Evolutionary conservation across 192 early-diverging fungal species (phyloP), one percentile per base, ranked within the genome.

Genomic region (Coemansia erecta): DNA sequence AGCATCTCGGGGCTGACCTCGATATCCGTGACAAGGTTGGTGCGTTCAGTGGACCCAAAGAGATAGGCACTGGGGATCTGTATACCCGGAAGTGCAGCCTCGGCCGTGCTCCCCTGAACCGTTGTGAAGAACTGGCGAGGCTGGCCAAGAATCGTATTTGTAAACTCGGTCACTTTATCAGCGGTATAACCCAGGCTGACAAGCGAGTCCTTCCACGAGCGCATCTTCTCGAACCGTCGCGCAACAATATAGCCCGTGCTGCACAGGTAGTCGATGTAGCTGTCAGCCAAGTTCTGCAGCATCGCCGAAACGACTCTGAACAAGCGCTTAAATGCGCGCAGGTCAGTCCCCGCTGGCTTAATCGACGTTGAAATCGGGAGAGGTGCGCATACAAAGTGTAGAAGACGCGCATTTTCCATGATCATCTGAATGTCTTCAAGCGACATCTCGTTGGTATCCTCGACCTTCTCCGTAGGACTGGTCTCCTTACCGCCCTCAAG

Each of bases 361-460:
- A 79, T 67, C 10, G 70, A 41, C n/a, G 54, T 58, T 37, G 66
- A 58, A 3, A 79, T 48, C 17, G 70, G 76, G 26, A 79, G 46
- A 28, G 76, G 76, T 21, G 76, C 76, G 21, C 76, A 79, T 28
- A 79, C 76, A 66, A 66, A 79, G 57, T 79, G 76, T 37, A 79
- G 48, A 60, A 79, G 44, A 1, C 76, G 66, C 7, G 76, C 76
- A 23, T 63, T 79, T n/a, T 66, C 76, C 60, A 79, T 66, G 41
- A 79, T 68, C 70, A 59, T 57, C 26, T 56, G 28, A 11, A 79
- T 79, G 21, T 72, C 71, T 12, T 68, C 76, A 44, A 72, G 62
- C 14, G 75, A 61, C 17, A 78, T 63, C 42, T 66, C 63, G 28
- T 42, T 55, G 41, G 28, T 47, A 7, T 47, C 54, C 33, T 53